Conservation (phyloP, 1,284 basidiomycete genomes). For the Apiotrichum mycotoxinovorans region DNA sequence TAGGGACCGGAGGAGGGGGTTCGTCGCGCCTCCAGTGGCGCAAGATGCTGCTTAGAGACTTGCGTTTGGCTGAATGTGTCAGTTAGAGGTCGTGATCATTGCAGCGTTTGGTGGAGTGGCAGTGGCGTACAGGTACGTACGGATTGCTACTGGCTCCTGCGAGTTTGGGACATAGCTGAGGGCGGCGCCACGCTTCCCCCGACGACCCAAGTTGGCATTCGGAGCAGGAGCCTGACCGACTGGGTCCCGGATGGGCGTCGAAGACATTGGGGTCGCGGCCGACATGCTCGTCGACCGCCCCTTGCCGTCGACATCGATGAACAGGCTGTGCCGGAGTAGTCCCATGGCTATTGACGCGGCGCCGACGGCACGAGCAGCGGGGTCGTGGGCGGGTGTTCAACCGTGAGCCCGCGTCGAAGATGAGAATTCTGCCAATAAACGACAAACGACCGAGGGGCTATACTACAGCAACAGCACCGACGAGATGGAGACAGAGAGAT, state of each 20-base stretch:
- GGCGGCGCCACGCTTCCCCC: no score
- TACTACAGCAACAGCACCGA: no score
- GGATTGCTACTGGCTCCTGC: no score
- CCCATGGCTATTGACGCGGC: background rate
- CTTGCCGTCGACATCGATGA: background rate
- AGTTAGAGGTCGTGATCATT: background rate
- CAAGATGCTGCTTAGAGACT: background rate
- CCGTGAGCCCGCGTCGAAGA: background rate
- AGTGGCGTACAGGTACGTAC: no score
- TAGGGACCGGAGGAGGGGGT: background rate
- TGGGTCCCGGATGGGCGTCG: background rate
- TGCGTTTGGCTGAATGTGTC: background rate
- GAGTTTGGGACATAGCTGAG: no score
- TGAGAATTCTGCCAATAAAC: background rate
- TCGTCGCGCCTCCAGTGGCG: slow-evolving; percentile 2
- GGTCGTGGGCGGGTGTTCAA: background rate
- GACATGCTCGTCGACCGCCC: background rate
- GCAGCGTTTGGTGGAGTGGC: background rate
- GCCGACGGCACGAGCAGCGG: background rate
- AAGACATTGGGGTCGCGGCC: background rate
- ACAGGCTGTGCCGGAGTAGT: background rate
- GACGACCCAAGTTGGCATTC: background rate
- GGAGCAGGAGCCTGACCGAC: background rate
- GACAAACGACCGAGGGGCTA: no score
- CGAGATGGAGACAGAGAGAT: no score